A percentile compares a stretch with the other conserved stretches of the same genome.
phyloP scores from a whole-genome alignment of 2,329 filamentous ascomycete genomes.

The Sporothrix luriei region DNA sequence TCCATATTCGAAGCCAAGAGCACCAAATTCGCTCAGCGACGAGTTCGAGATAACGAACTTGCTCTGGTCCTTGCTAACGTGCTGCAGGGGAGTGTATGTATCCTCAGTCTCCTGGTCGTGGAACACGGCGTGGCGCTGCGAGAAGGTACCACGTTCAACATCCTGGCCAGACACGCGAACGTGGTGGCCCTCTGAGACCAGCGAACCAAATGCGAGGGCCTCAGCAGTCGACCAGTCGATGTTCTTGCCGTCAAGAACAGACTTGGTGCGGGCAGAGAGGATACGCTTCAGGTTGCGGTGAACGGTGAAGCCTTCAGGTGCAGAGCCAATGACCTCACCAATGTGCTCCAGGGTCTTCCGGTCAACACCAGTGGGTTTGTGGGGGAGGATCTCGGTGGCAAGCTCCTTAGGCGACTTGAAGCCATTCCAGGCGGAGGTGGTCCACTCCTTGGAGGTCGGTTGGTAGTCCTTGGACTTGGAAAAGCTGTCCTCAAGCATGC shows the following conservation, averaged over 20 bases:
- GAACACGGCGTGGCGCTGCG: constrained; percentile 93
- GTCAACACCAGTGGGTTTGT: constrained; percentile 82
- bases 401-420: constrained; percentile 99
- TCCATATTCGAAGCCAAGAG: constrained; percentile 95
- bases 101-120: constrained; percentile 95
- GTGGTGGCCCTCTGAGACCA: constrained; percentile 92
- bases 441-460: constrained; percentile 95
- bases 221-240: constrained; percentile 98
- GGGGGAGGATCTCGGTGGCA: constrained; percentile 88
- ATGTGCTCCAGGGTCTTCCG: constrained; percentile 75
- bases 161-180: constrained; percentile 98
- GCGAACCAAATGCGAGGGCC: constrained; percentile 88
- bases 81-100: constrained; percentile 89
- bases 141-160: constrained; percentile 99
- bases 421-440: constrained; percentile 97
- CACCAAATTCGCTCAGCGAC: constrained; percentile 70
- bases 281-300: constrained; percentile 99
- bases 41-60: constrained; percentile 98
- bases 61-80: constrained; percentile 87
- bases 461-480: constrained; percentile 96
- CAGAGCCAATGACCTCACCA: constrained; percentile 73
- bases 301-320: constrained; percentile 81
- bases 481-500: constrained; percentile 97
- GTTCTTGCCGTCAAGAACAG: constrained; percentile 84
- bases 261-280: constrained; percentile 84